phyloP scores from a whole-genome alignment of 768 basidiomycete genomes.

The Mycena olivaceomarginata region DNA sequence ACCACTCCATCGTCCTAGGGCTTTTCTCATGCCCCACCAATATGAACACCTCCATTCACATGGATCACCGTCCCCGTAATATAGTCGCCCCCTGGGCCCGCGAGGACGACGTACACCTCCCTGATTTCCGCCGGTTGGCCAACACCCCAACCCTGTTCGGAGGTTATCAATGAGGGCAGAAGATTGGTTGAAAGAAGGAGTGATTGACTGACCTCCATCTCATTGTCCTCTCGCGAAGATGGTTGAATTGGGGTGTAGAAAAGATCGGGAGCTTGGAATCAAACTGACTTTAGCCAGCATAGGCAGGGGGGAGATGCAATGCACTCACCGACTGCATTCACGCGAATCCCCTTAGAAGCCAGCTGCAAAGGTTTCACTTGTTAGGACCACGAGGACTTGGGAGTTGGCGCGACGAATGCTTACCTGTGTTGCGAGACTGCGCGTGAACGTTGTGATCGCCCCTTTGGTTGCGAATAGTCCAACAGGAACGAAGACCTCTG shows the following conservation, averaged over 20 bases:
- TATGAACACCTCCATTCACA: conserved; percentile 49
- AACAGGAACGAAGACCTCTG: conserved; percentile 46
- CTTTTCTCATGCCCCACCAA: conserved; percentile 24
- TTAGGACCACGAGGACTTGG: not conserved
- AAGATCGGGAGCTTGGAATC: conserved; percentile 64
- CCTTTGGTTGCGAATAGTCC: conserved; percentile 80
- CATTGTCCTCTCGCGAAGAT: conserved; percentile 69
- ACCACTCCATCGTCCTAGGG: too few species aligned
- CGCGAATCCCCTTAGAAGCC: conserved; percentile 74
- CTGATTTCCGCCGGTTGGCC: conserved; percentile 73
- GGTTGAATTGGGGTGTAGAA: conserved; percentile 78
- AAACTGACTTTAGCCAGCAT: not conserved
- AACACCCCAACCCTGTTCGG: conserved; percentile 58
- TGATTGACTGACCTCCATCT: conserved; percentile 65
- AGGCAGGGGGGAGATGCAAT: not conserved
- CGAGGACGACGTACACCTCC: conserved; percentile 73
- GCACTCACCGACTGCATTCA: conserved; percentile 64
- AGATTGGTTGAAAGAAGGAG: too few species aligned
- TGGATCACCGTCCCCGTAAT: conserved; percentile 63
- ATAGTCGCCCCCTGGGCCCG: conserved; percentile 61
- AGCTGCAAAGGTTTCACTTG: conserved; percentile 45
- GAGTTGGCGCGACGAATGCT: not conserved
- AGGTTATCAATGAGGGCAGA: not conserved
- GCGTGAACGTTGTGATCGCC: conserved; percentile 74
- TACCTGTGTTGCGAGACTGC: conserved; percentile 69